Conservation (phyloP, 805 yeast genomes). For the Candida quercuum region DNA sequence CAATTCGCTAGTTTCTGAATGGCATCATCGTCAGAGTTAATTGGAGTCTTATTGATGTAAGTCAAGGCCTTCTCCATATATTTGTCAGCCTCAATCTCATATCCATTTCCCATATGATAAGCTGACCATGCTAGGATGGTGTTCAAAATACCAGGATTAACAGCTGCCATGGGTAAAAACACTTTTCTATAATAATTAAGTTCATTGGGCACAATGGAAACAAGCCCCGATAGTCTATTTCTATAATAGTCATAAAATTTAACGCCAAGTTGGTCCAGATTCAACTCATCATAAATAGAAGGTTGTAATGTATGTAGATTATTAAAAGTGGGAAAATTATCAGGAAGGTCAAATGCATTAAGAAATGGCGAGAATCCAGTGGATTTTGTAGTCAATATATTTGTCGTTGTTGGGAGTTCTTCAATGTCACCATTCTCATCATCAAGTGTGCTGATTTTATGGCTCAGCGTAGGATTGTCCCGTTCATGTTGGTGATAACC, state of each 20-base stretch:
- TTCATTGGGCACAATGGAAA: conserved; percentile 42
- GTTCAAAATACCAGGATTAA: conserved; percentile 42
- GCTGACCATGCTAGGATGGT: conserved; percentile 57
- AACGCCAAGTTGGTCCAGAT: conserved; percentile 38
- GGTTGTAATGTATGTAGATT: conserved; percentile 14
- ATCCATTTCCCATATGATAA: conserved; percentile 30
- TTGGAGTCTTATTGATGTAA: conserved; percentile 32
- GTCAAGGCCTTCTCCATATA: conserved; percentile 43
- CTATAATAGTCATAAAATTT: conserved; percentile 46
- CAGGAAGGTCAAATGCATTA: not conserved
- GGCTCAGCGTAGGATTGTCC: conserved; percentile 5
- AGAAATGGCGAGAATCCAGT: conserved; percentile 1
- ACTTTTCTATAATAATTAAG: conserved; percentile 47
- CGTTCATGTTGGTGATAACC: conserved; percentile 11
- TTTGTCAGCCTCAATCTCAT: conserved; percentile 39
- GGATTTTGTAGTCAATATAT: conserved; percentile 1
- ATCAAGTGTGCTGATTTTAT: conserved; percentile 13
- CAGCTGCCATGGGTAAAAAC: conserved; percentile 47
- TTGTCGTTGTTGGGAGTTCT: not conserved
- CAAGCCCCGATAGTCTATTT: conserved; percentile 39
- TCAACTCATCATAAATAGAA: conserved; percentile 17
- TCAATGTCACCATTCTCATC: not conserved
- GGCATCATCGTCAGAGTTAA: conserved; percentile 18
- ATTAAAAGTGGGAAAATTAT: conserved; percentile 10
- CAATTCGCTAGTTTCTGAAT: conserved; percentile 54